Conservation (phyloP, 2,329 filamentous ascomycete species). For the Phialemonium atrogriseum region DNA sequence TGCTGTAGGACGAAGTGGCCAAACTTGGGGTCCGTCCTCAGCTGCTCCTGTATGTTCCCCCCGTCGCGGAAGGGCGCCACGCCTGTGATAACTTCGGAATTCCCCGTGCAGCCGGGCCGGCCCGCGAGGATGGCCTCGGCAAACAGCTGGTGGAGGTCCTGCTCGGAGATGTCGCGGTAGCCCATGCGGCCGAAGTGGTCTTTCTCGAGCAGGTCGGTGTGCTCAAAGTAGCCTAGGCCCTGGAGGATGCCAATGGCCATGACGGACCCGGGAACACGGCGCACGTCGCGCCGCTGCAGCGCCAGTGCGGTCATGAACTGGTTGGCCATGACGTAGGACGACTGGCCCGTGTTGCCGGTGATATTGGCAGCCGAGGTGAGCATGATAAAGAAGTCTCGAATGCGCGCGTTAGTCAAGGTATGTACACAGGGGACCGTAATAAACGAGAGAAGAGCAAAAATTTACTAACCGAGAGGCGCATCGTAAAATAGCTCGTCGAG, state of each 20-base stretch:
- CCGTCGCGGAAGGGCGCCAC: too few species aligned
- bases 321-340: constrained; percentile 37
- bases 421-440: too few species aligned
- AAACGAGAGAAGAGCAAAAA: too few species aligned
- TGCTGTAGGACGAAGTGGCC: constrained; percentile 11
- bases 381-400: constrained; percentile 26
- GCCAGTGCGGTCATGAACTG: constrained; percentile 31
- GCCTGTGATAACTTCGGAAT: too few species aligned
- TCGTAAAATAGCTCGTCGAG: constrained; percentile 22
- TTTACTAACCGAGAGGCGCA: constrained; percentile 14
- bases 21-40: constrained; percentile 16
- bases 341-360: constrained; percentile 26
- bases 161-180: constrained; percentile 15
- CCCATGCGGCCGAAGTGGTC: too few species aligned
- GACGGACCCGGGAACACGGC: constrained; percentile 8
- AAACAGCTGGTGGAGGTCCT: constrained; percentile 21
- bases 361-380: constrained; percentile 22
- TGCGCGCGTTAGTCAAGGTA: too few species aligned
- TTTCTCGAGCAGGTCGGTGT: not conserved
- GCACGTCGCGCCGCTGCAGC: constrained; percentile 5
- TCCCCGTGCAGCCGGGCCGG: not conserved
- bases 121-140: constrained; percentile 17
- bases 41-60: too few species aligned
- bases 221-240: constrained; percentile 6
- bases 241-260: constrained; percentile 8